These are phyloP conservation scores for Penicillium atrosanguineum DNA, from an alignment of 495 filamentous ascomycete species.

Conservation along the genomic window DNA sequence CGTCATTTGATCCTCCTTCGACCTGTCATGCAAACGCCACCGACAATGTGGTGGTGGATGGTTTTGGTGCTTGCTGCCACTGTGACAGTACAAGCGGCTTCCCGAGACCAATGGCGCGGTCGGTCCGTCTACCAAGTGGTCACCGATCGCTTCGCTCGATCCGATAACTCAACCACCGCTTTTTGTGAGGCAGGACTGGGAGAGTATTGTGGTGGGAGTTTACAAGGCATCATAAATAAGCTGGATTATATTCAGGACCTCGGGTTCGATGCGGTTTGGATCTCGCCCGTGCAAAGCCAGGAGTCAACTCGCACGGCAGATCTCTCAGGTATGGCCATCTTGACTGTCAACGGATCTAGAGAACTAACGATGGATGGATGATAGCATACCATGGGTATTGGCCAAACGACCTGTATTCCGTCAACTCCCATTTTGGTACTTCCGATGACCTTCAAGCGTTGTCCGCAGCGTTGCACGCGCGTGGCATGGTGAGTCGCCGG, in stretches of 20 bases:
- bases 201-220: constrained; percentile 75
- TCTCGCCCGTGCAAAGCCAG: constrained; percentile 65
- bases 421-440: constrained; percentile 69
- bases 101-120: too few species aligned
- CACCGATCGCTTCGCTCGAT: constrained; percentile 72
- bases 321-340: too few species aligned
- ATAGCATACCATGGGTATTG: constrained; percentile 69
- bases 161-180: constrained; percentile 57
- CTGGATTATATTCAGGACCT: constrained; percentile 63
- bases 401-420: constrained; percentile 60
- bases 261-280: constrained; percentile 83
- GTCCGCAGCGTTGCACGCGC: too few species aligned
- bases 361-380: too few species aligned
- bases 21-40: too few species aligned
- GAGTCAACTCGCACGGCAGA: too few species aligned
- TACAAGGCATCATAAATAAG: constrained; percentile 63
- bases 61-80: constrained; percentile 18
- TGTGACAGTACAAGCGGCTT: constrained; percentile 26
- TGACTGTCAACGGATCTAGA: too few species aligned
- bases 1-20: too few species aligned
- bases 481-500: too few species aligned
- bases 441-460: too few species aligned
- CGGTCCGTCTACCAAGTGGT: constrained; percentile 73
- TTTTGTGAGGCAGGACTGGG: constrained; percentile 36
- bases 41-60: constrained; percentile 12